Evolutionary conservation across 495 filamentous ascomycete genomes (phyloP).

Genomic region (Cercophora scortea): DNA sequence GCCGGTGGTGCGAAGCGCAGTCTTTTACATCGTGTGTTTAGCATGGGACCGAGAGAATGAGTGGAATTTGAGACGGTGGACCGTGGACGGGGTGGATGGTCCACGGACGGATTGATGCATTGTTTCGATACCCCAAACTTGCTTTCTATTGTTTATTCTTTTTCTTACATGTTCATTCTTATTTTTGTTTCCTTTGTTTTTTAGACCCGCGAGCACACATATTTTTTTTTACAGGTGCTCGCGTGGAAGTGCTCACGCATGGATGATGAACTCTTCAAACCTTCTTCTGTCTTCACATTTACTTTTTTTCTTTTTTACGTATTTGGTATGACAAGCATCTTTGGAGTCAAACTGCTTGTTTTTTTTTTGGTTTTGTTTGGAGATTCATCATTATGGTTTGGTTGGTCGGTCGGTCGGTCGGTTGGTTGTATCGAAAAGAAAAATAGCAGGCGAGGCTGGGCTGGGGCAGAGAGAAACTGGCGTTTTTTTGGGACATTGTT

Average conservation of each 20-base stretch:
- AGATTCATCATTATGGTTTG: not conserved
- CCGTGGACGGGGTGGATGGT: too few species aligned
- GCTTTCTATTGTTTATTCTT: not conserved
- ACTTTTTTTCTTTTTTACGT: not conserved
- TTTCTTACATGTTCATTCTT: not conserved
- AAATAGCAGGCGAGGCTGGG: too few species aligned
- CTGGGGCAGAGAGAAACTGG: too few species aligned
- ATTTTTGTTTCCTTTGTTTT: not conserved
- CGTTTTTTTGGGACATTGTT: too few species aligned
- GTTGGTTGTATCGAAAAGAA: too few species aligned
- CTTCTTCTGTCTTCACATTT: not conserved
- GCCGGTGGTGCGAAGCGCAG: constrained; percentile 27
- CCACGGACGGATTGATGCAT: not conserved
- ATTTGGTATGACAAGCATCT: too few species aligned
- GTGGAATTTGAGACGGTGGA: not conserved
- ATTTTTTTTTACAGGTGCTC: not conserved
- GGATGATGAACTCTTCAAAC: not conserved
- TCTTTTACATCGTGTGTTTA: constrained; percentile 39
- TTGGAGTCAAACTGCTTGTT: not conserved
- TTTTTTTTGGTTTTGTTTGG: not conserved
- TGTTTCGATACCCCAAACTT: constrained; percentile 1
- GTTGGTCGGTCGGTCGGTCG: too few species aligned
- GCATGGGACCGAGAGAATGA: constrained; percentile 11
- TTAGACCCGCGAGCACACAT: not conserved
- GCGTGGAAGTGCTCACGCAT: not conserved